Percentiles rank a stretch among this genome's conserved stretches.
phyloP scores from a whole-genome alignment of 2,329 filamentous ascomycete species.

The Exophiala sp. region DNA sequence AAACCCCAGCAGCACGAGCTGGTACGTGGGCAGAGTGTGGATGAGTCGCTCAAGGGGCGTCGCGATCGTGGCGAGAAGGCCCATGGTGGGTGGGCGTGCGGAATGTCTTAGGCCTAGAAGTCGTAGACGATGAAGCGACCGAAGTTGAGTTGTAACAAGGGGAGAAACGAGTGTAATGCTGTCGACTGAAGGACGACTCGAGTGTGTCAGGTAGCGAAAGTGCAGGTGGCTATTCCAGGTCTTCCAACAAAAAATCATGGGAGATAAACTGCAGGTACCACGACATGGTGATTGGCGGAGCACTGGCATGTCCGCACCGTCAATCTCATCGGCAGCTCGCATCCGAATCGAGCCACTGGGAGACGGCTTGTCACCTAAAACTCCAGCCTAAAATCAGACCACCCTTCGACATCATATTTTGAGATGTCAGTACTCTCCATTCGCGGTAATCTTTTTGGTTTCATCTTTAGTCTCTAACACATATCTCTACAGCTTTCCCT shows the following conservation, averaged over 20 bases:
- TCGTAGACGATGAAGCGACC: not conserved
- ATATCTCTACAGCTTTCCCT: constrained; percentile 7
- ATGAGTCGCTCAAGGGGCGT: constrained; percentile 45
- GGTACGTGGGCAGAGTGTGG: constrained; percentile 45
- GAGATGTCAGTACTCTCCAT: not conserved
- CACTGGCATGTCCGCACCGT: not conserved
- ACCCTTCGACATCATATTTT: not conserved
- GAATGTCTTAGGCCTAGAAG: not conserved
- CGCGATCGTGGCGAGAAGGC: constrained; percentile 48
- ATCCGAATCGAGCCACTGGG: constrained; percentile 17
- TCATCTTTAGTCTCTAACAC: no score
- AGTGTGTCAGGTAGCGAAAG: not conserved
- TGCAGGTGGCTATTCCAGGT: not conserved
- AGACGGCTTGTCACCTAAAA: no score
- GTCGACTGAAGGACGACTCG: not conserved
- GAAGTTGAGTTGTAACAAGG: not conserved
- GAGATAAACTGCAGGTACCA: constrained; percentile 9
- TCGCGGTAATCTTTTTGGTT: not conserved
- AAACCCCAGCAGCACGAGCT: constrained; percentile 44
- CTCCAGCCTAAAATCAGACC: not conserved
- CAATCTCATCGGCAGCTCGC: not conserved
- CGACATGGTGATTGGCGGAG: constrained; percentile 11
- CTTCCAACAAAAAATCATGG: constrained; percentile 7
- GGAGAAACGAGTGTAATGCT: not conserved
- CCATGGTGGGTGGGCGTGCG: constrained; percentile 40